Evolutionary conservation across 2,329 filamentous ascomycete genomes (phyloP).

Genomic region (Aspergillus pseudoviridinutans): DNA sequence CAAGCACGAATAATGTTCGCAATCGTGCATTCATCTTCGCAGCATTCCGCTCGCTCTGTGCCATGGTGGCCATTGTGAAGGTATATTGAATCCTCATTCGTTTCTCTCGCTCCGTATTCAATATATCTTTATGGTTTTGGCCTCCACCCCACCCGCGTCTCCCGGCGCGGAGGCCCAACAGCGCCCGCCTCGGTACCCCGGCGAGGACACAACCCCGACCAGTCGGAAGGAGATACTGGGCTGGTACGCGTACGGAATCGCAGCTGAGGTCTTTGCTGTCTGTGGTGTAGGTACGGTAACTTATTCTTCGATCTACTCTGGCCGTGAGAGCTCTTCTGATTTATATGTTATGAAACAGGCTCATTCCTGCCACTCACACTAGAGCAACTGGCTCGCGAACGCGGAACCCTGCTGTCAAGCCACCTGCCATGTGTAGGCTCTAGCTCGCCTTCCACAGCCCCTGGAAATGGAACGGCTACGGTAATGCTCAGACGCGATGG

Average conservation of each 20-base stretch:
- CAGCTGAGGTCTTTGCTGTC: conserved; percentile 91
- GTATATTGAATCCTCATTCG: background rate
- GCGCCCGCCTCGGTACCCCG: conserved; percentile 58
- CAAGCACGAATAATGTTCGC: background rate
- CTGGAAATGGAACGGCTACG: conserved; percentile 14
- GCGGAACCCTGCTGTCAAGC: conserved; percentile 67
- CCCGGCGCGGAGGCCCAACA: conserved; percentile 18
- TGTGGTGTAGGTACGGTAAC: conserved; percentile 61
- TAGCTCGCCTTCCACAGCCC: conserved; percentile 13
- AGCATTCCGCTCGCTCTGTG: conserved; percentile 5
- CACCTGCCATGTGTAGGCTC: conserved; percentile 29
- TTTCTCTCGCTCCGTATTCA: background rate
- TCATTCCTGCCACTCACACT: conserved; percentile 90
- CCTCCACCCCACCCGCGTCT: conserved; percentile 14
- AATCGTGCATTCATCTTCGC: background rate
- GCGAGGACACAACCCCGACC: conserved; percentile 81
- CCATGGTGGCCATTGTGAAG: conserved; percentile 8
- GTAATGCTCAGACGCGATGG: conserved; percentile 17
- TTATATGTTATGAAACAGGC: conserved; percentile 44
- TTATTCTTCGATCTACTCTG: background rate
- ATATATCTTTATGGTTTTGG: conserved; percentile 2
- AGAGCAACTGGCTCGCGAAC: conserved; percentile 86
- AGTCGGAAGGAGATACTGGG: conserved; percentile 76
- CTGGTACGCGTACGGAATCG: conserved; percentile 92
- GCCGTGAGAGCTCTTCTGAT: background rate